Base-by-base conservation (phyloP, 2,329 filamentous ascomycete genomes). In the Cercospora zeae-maydis region DNA sequence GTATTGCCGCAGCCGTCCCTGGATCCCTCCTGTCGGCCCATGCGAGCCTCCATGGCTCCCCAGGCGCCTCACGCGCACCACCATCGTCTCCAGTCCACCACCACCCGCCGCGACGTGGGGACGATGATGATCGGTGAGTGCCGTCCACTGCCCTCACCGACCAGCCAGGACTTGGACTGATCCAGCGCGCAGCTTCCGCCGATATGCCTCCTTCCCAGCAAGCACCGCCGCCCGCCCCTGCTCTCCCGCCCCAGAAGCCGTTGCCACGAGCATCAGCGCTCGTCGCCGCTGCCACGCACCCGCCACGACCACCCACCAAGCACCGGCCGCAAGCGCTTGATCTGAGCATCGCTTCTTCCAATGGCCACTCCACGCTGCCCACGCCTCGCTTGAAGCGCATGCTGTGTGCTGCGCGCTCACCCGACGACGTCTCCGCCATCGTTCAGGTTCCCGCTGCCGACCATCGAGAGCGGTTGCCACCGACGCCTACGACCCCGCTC, bases 301-400 rank as follows among this genome's bases (percentile, higher is more conserved):
- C 24, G 24, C 63, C 13, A 59, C 59, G n/a, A 7, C 56, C 63
- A 34, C 54, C 62, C 47, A 54, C 54, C 27, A 56, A 59, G 53
- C 64, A 63, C 53, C 68, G 66, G 36, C 71, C 71, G 31, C 53
- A 65, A 31, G 61, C 64, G 14, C 65, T 72, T 45, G 66, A 58
- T 30, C 59, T 72, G 62, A 62, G 49, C 52, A 63, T 57, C 34
- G 67, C 70, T 58, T 19, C 42, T 8, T 30, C 57, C 42, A 72
- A 71, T 68, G 70, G 72, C 63, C 60, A 63, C 55, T 71, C 71
- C 10, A 64, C 66, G 47, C 62, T 69, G 57, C 56, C 67, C 31
- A 59, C 54, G 19, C 49, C 59, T 47, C 63, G 69, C 21, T 65
- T 74, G 56, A 70, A 68, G 63, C 67, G 67, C 54, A 57, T 49